phyloP scores from a whole-genome alignment of 352 stramenopile species.

The Phytopythium chamaehyphon region DNA sequence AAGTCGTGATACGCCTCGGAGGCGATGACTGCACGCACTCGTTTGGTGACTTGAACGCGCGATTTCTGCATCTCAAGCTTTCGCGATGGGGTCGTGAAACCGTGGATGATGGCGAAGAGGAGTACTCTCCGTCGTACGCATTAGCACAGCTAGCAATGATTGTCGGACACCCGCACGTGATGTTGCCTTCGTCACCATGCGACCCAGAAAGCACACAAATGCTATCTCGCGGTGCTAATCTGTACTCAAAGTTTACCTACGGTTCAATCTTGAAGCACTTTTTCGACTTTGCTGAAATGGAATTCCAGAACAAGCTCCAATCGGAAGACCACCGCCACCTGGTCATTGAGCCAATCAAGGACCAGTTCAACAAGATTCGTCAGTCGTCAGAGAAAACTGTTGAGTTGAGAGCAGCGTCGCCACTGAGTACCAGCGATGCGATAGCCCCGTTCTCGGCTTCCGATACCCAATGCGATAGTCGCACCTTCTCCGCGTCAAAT shows the following conservation, averaged over 20 bases:
- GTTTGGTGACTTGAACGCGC: conserved; percentile 70
- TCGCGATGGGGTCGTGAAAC: conserved; percentile 82
- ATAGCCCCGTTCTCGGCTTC: conserved; percentile 48
- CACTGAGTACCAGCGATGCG: conserved; percentile 2
- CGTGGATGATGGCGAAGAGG: conserved; percentile 82
- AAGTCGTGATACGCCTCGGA: conserved; percentile 59
- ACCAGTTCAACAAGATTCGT: conserved; percentile 49
- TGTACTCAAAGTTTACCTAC: conserved; percentile 81
- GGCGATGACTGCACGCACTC: conserved; percentile 71
- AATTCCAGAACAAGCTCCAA: conserved; percentile 59
- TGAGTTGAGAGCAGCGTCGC: conserved; percentile 5
- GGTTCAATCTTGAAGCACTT: conserved; percentile 80
- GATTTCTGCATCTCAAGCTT: conserved; percentile 81
- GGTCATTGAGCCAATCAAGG: conserved; percentile 56
- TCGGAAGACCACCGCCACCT: conserved; percentile 44
- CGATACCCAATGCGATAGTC: conserved; percentile 77
- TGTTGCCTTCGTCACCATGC: conserved; percentile 58
- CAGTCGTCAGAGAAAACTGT: conserved; percentile 4
- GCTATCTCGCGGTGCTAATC: conserved; percentile 69
- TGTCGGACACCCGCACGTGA: conserved; percentile 40
- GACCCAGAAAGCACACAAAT: conserved; percentile 66
- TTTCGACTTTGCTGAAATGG: conserved; percentile 70
- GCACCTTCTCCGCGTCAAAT: conserved; percentile 25
- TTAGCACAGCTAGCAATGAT: conserved; percentile 76
- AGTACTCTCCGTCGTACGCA: conserved; percentile 65